Evolutionary conservation across 2,329 filamentous ascomycete genomes (phyloP), one percentile per base, ranked within the genome.

Genomic region (Paecilomyces sp.): DNA sequence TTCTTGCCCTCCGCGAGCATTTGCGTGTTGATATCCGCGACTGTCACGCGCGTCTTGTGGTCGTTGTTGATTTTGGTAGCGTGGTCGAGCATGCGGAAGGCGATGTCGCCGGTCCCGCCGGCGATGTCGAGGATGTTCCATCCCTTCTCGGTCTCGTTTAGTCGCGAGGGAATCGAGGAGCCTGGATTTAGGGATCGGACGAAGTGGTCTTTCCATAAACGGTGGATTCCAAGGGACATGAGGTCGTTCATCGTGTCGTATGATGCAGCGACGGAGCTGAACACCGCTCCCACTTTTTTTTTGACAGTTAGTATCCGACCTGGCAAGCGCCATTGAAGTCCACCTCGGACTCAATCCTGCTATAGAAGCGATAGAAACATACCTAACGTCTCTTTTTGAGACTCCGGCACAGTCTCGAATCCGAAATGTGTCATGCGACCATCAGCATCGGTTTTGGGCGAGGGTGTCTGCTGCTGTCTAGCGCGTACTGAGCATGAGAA

Each of bases 221-320:
- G 89, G 76, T 99, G 94, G 78, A 96, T 92, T 58, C 94, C 94
- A 55, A 99, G 85, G 7, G 94, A 97, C 94, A 99, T 99, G 66
- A 97, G 84, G 75, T 99, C 94, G 79, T 99, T 99, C 94, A 99
- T 99, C 63, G 88, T 89, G 76, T 99, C 94, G 78, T 99, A 99
- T 18, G 89, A 91, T 63, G 90, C 87, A 66, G 94, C 94, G 50
- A 99, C 94, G 66, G 89, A 97, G 75, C 91, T 93, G 80, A 99
- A 99, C 60, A 99, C 94, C 51, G 85, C 86, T 61, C 89, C 89
- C 50, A 97, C 92, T 82, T 79, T 62, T 33, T 33, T 31, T 33
- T 33, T 33, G 8, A 11, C 31, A 64, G 61, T 60, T 56, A 53
- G 28, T 11, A 28, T 6, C 18, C 12, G 54, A 25, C n/a, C 47